Conservation (phyloP, 2,329 filamentous ascomycete genomes). For the Colletotrichum paranaense region DNA sequence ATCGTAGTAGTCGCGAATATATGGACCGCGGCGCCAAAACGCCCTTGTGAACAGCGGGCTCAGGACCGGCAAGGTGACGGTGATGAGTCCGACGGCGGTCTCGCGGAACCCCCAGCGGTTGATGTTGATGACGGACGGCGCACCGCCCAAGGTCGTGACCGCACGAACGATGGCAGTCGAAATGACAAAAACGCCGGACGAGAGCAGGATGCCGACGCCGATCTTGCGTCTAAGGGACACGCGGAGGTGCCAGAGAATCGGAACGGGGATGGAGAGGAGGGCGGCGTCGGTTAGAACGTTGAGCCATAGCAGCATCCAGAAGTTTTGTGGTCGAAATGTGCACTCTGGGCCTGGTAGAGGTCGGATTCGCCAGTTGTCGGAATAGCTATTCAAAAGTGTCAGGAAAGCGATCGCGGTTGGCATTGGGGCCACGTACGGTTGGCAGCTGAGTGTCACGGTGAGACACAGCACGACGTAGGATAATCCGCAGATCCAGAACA, state of each 20-base stretch:
- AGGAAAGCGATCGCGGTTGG: background rate
- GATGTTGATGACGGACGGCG: conserved; percentile 42
- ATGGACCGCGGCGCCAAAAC: conserved; percentile 36
- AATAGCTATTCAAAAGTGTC: conserved; percentile 1
- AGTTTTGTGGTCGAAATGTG: conserved; percentile 39
- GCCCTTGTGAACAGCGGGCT: conserved; percentile 32
- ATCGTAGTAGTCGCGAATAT: conserved; percentile 26
- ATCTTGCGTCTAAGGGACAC: conserved; percentile 35
- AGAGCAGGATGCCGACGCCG: conserved; percentile 39
- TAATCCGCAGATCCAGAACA: conserved; percentile 38
- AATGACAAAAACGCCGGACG: conserved; percentile 42
- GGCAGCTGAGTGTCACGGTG: conserved; percentile 34
- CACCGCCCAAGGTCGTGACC: conserved; percentile 35
- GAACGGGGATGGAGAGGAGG: conserved; percentile 41
- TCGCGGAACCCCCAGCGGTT: conserved; percentile 37
- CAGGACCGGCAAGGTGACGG: conserved; percentile 37
- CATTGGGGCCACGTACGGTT: conserved; percentile 10
- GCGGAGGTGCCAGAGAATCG: conserved; percentile 39
- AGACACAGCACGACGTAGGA: conserved; percentile 36
- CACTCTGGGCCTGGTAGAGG: conserved; percentile 37
- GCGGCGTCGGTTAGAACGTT: conserved; percentile 41
- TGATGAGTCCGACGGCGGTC: conserved; percentile 39
- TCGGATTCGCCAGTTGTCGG: conserved; percentile 40
- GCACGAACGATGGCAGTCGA: conserved; percentile 41
- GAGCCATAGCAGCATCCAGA: conserved; percentile 38